Base-by-base conservation (phyloP, 2,329 filamentous ascomycete genomes). In the Chaetothyriales sp. region DNA sequence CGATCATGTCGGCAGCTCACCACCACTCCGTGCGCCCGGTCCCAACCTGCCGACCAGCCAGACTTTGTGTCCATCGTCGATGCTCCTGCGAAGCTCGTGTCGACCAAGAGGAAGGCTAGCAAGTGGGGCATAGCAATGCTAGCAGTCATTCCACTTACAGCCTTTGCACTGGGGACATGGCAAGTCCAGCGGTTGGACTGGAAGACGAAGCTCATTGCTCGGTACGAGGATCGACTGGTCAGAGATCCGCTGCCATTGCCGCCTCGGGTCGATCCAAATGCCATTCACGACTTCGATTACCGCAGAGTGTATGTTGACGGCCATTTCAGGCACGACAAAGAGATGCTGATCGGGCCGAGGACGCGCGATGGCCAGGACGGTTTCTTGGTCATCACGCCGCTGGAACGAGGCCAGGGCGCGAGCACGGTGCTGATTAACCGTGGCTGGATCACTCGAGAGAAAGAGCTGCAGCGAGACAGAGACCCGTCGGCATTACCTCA, bases 261-360 rank as follows among this genome's bases (percentile, higher is more conserved):
- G 3, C 82, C 87, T 1, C 77, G 79, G 50, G 75, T 98, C 56
- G 88, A 96, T 64, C 83, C 86, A 0, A 70, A 74, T n/a, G 87
- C 83, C 8, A 76, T 95, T 59, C 72, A 80, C 58, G 87, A 94
- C 39, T 98, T 98, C 65, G 90, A 98, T 66, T 95, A 90, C 70
- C 78, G 92, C 54, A 78, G 86, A 51, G 85, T 98, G 47, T 77
- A 79, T 55, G 83, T 87, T 9, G 78, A 73, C 0, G 92, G 92
- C 8, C 72, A 68, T 51, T 81, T 87, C 59, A 73, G 84, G 42
- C 92, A 98, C 68, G 89, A 95, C 64, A 80, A 85, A 65, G 92
- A 98, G 72, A 98, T 98, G 89, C 74, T 98, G 49, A 81, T 98
- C 53, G 92, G 92, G 0, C 92, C 92, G 51, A 80, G 92, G 46